A percentile compares a stretch with the other conserved stretches of the same genome.
Conservation (phyloP, 805 yeast species). For the Monosporozyma unispora region DNA sequence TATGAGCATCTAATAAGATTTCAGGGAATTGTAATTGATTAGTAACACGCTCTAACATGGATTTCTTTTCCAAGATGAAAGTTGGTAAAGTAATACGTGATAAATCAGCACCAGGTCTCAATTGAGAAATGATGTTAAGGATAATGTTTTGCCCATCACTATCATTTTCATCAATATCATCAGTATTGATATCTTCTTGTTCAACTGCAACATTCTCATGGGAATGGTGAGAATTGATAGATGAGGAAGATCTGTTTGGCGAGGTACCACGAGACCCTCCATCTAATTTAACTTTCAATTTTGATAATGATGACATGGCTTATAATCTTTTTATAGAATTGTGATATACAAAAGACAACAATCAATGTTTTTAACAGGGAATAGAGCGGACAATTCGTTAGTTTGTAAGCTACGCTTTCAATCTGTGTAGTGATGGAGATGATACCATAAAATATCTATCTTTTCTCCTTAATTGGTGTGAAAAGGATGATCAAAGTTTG, state of each 20-base stretch:
- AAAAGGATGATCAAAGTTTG: too few relatives aligned
- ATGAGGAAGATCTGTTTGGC: not conserved
- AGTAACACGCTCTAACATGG: conserved; percentile 92
- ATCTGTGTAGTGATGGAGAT: too few relatives aligned
- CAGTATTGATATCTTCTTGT: conserved; percentile 30
- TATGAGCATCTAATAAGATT: conserved; percentile 60
- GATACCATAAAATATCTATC: too few relatives aligned
- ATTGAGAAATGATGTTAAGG: conserved; percentile 79
- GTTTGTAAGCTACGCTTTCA: too few relatives aligned
- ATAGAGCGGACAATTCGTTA: not conserved
- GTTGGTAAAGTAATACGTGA: conserved; percentile 91
- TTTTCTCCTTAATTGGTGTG: too few relatives aligned
- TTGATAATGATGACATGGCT: conserved; percentile 3
- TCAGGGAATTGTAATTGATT: conserved; percentile 79
- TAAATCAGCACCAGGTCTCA: conserved; percentile 87
- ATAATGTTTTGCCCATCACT: conserved; percentile 82
- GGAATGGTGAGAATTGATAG: not conserved
- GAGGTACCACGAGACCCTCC: not conserved
- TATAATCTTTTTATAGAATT: not conserved
- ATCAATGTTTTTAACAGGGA: not conserved
- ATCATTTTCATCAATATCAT: conserved; percentile 88
- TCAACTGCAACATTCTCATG: not conserved
- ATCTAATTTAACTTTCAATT: conserved; percentile 2
- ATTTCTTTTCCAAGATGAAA: conserved; percentile 86
- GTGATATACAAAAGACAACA: not conserved